Evolutionary conservation across 1,139 yeast species (phyloP).

Genomic region (Kodamaea arcana): DNA sequence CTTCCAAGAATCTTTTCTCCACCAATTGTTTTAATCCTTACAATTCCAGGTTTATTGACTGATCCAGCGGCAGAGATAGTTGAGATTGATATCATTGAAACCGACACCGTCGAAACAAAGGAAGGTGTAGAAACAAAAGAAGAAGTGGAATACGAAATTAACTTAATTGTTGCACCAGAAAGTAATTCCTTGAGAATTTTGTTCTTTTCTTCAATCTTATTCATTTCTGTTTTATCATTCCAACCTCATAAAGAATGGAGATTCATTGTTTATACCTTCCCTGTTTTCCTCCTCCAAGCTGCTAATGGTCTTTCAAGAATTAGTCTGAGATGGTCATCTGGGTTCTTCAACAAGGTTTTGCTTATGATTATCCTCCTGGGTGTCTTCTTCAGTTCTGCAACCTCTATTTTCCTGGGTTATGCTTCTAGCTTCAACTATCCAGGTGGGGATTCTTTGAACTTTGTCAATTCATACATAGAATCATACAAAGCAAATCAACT

Average conservation of each 20-base stretch:
- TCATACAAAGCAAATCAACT: constrained; percentile 8
- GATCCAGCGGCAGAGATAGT: constrained; percentile 35
- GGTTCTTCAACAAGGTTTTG: constrained; percentile 26
- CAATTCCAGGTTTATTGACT: constrained; percentile 36
- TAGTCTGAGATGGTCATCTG: constrained; percentile 27
- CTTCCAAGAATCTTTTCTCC: constrained; percentile 54
- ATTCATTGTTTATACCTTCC: constrained; percentile 72
- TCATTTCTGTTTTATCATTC: constrained; percentile 59
- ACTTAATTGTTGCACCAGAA: constrained; percentile 39
- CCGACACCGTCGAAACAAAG: constrained; percentile 14
- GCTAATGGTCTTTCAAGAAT: constrained; percentile 57
- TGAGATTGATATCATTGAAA: constrained; percentile 12
- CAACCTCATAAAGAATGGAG: constrained; percentile 97
- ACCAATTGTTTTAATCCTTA: constrained; percentile 53
- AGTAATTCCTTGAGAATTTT: constrained; percentile 33
- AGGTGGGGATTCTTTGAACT: constrained; percentile 71
- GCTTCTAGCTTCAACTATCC: constrained; percentile 80
- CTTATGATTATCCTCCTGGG: constrained; percentile 27
- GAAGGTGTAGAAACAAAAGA: constrained; percentile 18
- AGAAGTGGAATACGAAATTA: too few species aligned
- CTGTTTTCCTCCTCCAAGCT: constrained; percentile 62
- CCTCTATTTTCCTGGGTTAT: constrained; percentile 52
- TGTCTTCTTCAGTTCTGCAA: constrained; percentile 26
- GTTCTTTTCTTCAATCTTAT: constrained; percentile 45
- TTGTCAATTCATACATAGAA: constrained; percentile 45